These are phyloP conservation scores for Schizochytrium sp. DNA, from an alignment of 108 stramenopile genomes.

Conservation along the genomic window DNA sequence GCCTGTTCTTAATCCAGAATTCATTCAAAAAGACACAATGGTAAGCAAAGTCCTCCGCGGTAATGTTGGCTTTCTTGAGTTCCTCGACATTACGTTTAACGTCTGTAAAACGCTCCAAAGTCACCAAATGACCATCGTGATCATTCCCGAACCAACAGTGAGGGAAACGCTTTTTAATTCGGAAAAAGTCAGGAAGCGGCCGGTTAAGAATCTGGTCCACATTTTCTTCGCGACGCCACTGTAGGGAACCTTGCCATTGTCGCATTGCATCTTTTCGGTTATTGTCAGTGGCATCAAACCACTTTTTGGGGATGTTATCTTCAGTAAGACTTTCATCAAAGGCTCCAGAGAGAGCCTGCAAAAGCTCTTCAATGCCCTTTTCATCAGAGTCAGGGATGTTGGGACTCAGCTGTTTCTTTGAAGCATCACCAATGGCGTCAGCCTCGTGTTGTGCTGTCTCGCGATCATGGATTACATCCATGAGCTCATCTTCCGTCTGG, in stretches of 20 bases:
- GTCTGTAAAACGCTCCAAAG: conserved; percentile 13
- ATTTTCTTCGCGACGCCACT: conserved; percentile 28
- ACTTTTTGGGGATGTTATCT: conserved; percentile 45
- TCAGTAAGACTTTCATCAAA: conserved; percentile 14
- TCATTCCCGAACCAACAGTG: conserved; percentile 47
- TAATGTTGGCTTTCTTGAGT: background rate
- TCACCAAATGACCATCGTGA: background rate
- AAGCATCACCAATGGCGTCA: conserved; percentile 4
- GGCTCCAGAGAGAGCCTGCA: conserved; percentile 33
- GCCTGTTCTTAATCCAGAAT: conserved; percentile 53
- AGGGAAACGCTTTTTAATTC: conserved; percentile 35
- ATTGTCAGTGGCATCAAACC: conserved; percentile 55
- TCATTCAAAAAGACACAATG: conserved; percentile 55
- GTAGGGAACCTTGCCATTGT: conserved; percentile 35
- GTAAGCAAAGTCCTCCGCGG: conserved; percentile 51
- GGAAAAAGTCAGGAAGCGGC: conserved; percentile 51
- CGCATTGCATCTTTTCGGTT: conserved; percentile 50
- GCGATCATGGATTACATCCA: conserved; percentile 2
- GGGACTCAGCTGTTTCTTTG: conserved; percentile 3
- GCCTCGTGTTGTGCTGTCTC: background rate
- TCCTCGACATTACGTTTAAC: conserved; percentile 18
- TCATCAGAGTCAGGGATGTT: conserved; percentile 19
- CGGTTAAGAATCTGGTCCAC: conserved; percentile 20
- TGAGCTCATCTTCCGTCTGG: conserved; percentile 46
- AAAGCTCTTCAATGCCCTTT: conserved; percentile 50